Conservation (phyloP, 805 yeast species). For the Monosporozyma aerobia region DNA sequence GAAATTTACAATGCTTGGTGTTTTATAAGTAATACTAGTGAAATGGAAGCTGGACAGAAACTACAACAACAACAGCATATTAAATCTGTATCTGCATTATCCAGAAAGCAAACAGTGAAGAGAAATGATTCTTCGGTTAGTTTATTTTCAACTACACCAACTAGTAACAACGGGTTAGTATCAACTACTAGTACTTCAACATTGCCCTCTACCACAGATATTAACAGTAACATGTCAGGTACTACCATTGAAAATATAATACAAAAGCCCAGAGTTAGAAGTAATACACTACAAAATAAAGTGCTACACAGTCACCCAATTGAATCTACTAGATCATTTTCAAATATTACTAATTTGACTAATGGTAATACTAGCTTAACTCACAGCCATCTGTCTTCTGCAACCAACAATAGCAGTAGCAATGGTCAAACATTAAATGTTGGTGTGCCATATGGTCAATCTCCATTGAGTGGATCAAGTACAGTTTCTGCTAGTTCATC, state of each 20-base stretch:
- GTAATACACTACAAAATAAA: conserved; percentile 20
- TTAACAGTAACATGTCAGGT: not conserved
- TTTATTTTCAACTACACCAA: not conserved
- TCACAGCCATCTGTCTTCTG: not conserved
- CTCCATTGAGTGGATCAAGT: conserved; percentile 3
- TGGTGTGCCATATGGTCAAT: not conserved
- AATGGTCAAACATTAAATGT: not conserved
- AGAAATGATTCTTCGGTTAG: conserved; percentile 5
- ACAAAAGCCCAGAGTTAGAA: conserved; percentile 17
- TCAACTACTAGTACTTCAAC: not conserved
- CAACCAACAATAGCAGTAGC: not conserved
- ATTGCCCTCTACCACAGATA: not conserved
- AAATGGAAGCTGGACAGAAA: not conserved
- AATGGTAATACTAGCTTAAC: not conserved
- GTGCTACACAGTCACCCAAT: not conserved
- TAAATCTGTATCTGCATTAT: not conserved
- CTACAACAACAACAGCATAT: not conserved
- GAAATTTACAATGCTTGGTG: conserved; percentile 63
- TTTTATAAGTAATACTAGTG: conserved; percentile 7
- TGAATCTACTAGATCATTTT: conserved; percentile 12
- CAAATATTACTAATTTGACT: conserved; percentile 11
- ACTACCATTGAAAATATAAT: conserved; percentile 6
- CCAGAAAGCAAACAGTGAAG: conserved; percentile 3
- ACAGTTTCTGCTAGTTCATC: conserved; percentile 1
- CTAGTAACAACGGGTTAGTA: not conserved